These are phyloP conservation scores for Allium cepa DNA, from an alignment of 106 monocot genomes.

Conservation along the genomic window DNA sequence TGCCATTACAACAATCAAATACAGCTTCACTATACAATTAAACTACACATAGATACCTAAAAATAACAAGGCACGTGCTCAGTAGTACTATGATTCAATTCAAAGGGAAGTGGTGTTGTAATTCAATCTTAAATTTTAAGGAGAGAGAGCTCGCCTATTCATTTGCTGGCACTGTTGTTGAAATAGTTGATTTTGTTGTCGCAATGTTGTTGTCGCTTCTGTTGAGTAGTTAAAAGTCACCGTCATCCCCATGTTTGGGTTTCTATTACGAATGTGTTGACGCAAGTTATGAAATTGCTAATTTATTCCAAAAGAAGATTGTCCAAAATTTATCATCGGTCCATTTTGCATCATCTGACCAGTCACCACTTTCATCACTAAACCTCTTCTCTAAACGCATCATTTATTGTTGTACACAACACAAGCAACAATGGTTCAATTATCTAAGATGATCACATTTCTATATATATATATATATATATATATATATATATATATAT, in stretches of 20 bases:
- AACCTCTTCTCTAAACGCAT: background rate
- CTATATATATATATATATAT: too few relatives aligned
- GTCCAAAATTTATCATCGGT: background rate
- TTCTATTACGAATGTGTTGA: slow-evolving; percentile 24
- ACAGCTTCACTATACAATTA: too few relatives aligned
- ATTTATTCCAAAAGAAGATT: slow-evolving; percentile 24
- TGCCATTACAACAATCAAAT: too few relatives aligned
- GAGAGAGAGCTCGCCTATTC: slow-evolving; percentile 13
- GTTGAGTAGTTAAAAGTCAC: slow-evolving; percentile 49
- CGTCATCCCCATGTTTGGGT: slow-evolving; percentile 39
- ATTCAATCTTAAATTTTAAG: slow-evolving; percentile 17
- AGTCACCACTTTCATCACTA: background rate
- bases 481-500: too few relatives aligned
- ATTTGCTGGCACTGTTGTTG: slow-evolving; percentile 10
- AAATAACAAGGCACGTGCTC: too few relatives aligned
- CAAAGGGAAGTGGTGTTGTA: too few relatives aligned
- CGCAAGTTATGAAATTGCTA: slow-evolving; percentile 10
- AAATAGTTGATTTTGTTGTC: slow-evolving; percentile 41
- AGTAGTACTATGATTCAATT: too few relatives aligned
- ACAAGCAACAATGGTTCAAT: too few relatives aligned
- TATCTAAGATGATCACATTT: too few relatives aligned
- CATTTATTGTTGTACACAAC: slow-evolving; percentile 19
- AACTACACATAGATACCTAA: too few relatives aligned
- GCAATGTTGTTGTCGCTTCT: slow-evolving; percentile 71
- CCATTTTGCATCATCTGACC: background rate